Evolutionary conservation across 2,329 filamentous ascomycete genomes (phyloP), one percentile per base, ranked within the genome.

Genomic region (Colletotrichum sp.): DNA sequence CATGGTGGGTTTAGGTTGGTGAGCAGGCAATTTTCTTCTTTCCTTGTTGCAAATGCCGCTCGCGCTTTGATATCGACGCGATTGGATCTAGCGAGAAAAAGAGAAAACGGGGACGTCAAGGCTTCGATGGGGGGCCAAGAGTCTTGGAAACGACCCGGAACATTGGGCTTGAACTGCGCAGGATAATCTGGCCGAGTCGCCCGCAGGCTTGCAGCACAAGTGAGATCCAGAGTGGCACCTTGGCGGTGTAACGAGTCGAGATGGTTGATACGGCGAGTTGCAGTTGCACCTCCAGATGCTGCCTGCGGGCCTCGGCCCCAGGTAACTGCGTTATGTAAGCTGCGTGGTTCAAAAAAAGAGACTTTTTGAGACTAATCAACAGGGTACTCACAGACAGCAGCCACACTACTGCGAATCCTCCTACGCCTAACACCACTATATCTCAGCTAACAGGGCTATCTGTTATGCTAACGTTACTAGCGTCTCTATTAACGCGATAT

Each of bases 231-330:
- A 52, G 64, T 12, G 73, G 63, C 69, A 68, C 70, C 70, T 73
- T 73, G 73, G 70, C 73, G 73, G 73, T 75, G 70, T 68, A 72
- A 64, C 64, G 73, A 73, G 10, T 65, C 73, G 64, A 68, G 63
- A 65, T 32, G 28, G n/a, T 24, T 57, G 68, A 71, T 65, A 30
- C 39, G 39, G 52, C 26, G 60, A 57, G 39, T 57, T 36, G 36
- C 55, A 70, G 34, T 70, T 18, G 26, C 55, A 60, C 24, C 34
- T 59, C 24, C 4, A 59, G 34, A 32, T n/a, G n/a, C n/a, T n/a
- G n/a, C n/a, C n/a, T n/a, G n/a, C n/a, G n/a, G n/a, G n/a, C n/a
- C n/a, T n/a, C n/a, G n/a, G n/a, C n/a, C n/a, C n/a, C n/a, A n/a
- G n/a, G n/a, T n/a, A n/a, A n/a, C n/a, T n/a, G n/a, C n/a, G n/a